Conservation (phyloP, 1,139 yeast genomes). For the Geotrichum bryndzae region DNA sequence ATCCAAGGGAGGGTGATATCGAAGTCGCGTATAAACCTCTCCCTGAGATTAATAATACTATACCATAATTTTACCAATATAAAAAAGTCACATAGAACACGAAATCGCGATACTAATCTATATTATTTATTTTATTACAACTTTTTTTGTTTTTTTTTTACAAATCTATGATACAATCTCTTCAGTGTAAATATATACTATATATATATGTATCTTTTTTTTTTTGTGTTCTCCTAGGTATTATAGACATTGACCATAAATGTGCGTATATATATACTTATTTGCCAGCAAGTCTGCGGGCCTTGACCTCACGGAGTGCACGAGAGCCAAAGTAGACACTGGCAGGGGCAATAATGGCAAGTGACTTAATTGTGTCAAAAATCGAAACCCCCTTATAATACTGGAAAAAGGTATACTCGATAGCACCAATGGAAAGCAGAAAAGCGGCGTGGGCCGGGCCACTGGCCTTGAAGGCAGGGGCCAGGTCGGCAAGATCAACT, state of each 20-base stretch:
- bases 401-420: slow-evolving; percentile 57
- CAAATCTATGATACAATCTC: background rate
- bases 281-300: slow-evolving; percentile 26
- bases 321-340: slow-evolving; percentile 64
- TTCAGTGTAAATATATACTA: background rate
- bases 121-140: background rate
- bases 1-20: too few relatives aligned
- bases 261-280: slow-evolving; percentile 1
- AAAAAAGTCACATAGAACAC: background rate
- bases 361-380: slow-evolving; percentile 57
- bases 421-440: slow-evolving; percentile 48
- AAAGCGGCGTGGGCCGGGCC: slow-evolving; percentile 42
- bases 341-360: slow-evolving; percentile 49
- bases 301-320: slow-evolving; percentile 40
- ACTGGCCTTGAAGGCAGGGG: slow-evolving; percentile 30
- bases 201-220: background rate
- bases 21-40: background rate
- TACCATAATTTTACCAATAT: background rate
- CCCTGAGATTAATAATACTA: background rate
- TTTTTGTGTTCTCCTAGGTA: background rate
- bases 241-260: background rate
- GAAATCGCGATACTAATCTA: background rate
- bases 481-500: slow-evolving; percentile 21
- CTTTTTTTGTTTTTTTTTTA: too few relatives aligned
- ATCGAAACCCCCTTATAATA: slow-evolving; percentile 70